Evolutionary conservation across 352 stramenopile species (phyloP).

Genomic region (Globisporangium orthogonon): DNA sequence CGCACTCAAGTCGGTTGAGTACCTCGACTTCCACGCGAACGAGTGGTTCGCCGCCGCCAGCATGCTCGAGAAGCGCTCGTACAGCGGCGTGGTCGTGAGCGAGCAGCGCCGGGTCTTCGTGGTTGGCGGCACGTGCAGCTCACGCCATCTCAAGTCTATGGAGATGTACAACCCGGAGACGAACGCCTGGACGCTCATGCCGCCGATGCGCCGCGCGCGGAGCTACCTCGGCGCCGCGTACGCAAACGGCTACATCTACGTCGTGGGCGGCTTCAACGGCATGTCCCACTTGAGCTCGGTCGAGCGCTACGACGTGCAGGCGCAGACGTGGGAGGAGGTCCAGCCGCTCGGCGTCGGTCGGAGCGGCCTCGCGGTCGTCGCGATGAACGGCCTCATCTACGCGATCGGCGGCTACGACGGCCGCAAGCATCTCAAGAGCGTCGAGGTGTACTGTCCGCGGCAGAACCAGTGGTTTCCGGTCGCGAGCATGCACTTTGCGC

Average conservation of each 20-base stretch:
- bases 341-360: constrained; percentile 40
- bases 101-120: constrained; percentile 47
- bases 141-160: constrained; percentile 48
- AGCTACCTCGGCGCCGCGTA: constrained; percentile 58
- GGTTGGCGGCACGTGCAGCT: constrained; percentile 50
- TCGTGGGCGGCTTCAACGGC: constrained; percentile 65
- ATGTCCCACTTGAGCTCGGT: constrained; percentile 47
- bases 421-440: constrained; percentile 50
- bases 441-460: constrained; percentile 52
- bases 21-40: constrained; percentile 54
- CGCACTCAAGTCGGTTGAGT: constrained; percentile 52
- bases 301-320: constrained; percentile 45
- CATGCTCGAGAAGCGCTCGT: constrained; percentile 55
- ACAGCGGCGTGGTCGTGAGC: constrained; percentile 49
- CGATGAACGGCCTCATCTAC: constrained; percentile 39
- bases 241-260: constrained; percentile 50
- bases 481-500: constrained; percentile 43
- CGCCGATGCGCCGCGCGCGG: constrained; percentile 45
- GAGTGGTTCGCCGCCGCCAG: constrained; percentile 45
- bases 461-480: constrained; percentile 39
- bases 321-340: constrained; percentile 44
- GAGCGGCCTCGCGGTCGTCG: constrained; percentile 50
- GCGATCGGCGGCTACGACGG: constrained; percentile 71
- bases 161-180: constrained; percentile 47
- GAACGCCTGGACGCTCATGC: constrained; percentile 42